These are phyloP conservation scores for Amanita thiersii DNA, from an alignment of 768 basidiomycete genomes.

Conservation along the genomic window DNA sequence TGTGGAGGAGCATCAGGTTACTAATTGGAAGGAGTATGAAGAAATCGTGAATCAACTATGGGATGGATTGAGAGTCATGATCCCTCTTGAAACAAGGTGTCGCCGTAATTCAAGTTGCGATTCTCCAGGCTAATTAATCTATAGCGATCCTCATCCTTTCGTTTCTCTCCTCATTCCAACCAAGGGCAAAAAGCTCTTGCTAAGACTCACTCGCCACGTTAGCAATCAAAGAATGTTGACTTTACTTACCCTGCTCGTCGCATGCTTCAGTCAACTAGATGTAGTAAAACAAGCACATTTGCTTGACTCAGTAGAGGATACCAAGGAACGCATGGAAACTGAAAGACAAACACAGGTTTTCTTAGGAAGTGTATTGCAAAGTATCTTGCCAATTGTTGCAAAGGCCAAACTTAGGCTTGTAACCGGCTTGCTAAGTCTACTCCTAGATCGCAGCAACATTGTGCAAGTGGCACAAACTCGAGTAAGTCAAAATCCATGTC, in stretches of 20 bases:
- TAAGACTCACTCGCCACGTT: constrained; percentile 81
- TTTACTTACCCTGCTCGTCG: constrained; percentile 83
- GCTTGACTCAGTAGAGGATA: constrained; percentile 61
- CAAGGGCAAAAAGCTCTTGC: constrained; percentile 91
- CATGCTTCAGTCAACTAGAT: constrained; percentile 91
- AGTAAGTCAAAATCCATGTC: constrained; percentile 35
- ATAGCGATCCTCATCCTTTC: constrained; percentile 91
- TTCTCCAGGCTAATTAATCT: not conserved
- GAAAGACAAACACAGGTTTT: constrained; percentile 91
- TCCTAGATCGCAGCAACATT: constrained; percentile 75
- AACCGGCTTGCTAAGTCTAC: constrained; percentile 76
- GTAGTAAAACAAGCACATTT: constrained; percentile 74
- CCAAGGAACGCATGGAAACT: constrained; percentile 53
- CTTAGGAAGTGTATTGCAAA: constrained; percentile 77
- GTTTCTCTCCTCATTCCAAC: constrained; percentile 80
- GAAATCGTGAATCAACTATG: constrained; percentile 65
- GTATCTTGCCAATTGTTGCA: constrained; percentile 75
- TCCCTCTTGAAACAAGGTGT: constrained; percentile 92
- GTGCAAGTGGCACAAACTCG: constrained; percentile 68
- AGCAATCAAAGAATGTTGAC: constrained; percentile 74
- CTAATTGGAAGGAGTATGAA: constrained; percentile 48
- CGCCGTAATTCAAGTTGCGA: not conserved
- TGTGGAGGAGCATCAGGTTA: constrained; percentile 41
- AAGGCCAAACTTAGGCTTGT: constrained; percentile 75
- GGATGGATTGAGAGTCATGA: constrained; percentile 77